Evolutionary conservation across 2,329 filamentous ascomycete genomes (phyloP).

Genomic region (Colletotrichum chlorophyti): DNA sequence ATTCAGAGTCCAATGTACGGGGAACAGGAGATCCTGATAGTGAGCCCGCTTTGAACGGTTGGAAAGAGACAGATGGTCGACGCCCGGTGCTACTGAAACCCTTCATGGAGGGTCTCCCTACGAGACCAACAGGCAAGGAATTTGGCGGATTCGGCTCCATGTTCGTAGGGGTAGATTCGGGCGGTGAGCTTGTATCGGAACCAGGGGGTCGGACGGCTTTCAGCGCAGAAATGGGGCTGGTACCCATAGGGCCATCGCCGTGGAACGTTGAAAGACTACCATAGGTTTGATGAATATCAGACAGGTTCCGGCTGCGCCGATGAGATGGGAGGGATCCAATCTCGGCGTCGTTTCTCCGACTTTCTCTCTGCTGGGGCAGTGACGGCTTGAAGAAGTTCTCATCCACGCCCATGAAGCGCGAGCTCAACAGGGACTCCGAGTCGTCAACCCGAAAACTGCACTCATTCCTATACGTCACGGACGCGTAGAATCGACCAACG

Average conservation of each 20-base stretch:
- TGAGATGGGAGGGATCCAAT: constrained; percentile 79
- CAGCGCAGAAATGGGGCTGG: constrained; percentile 86
- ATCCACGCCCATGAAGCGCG: constrained; percentile 90
- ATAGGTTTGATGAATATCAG: constrained; percentile 80
- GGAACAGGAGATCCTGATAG: constrained; percentile 84
- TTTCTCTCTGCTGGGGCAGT: constrained; percentile 61
- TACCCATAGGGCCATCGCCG: constrained; percentile 76
- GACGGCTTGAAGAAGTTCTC: constrained; percentile 88
- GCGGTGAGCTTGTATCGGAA: constrained; percentile 67
- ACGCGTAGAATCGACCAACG: constrained; percentile 81
- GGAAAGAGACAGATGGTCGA: constrained; percentile 86
- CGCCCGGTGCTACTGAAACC: constrained; percentile 63
- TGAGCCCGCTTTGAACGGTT: constrained; percentile 95
- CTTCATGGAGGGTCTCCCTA: constrained; percentile 45
- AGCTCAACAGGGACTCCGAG: constrained; percentile 88
- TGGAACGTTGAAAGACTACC: constrained; percentile 91
- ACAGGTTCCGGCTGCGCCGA: constrained; percentile 52
- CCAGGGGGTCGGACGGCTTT: constrained; percentile 69
- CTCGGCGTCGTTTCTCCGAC: constrained; percentile 51
- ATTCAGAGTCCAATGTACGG: constrained; percentile 55
- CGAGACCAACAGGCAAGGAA: constrained; percentile 57
- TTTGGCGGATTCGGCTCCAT: constrained; percentile 53
- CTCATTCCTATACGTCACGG: constrained; percentile 84
- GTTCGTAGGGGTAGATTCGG: constrained; percentile 56
- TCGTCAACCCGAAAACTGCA: constrained; percentile 93